Evolutionary conservation across 805 yeast genomes (phyloP).

Genomic region (Jamesozyma piceae): DNA sequence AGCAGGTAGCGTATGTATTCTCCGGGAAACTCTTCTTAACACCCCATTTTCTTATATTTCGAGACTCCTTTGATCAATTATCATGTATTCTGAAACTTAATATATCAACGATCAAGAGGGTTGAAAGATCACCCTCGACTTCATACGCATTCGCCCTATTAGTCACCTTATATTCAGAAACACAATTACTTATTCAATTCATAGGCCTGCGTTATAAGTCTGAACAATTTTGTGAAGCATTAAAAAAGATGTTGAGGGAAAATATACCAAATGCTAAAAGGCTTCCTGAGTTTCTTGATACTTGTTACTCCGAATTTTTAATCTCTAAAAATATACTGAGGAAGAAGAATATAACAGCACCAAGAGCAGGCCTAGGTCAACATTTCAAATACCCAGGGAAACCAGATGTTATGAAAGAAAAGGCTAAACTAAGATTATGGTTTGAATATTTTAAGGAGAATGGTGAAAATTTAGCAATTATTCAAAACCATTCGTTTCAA

Average conservation of each 20-base stretch:
- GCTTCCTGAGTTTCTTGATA: conserved; percentile 53
- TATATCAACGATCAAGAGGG: conserved; percentile 68
- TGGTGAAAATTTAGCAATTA: conserved; percentile 74
- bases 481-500: conserved; percentile 67
- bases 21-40: conserved; percentile 67
- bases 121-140: conserved; percentile 73
- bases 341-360: conserved; percentile 40
- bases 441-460: conserved; percentile 76
- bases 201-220: conserved; percentile 72
- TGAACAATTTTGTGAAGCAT: conserved; percentile 64
- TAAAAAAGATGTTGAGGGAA: conserved; percentile 52
- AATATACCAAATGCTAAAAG: conserved; percentile 55
- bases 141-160: conserved; percentile 70
- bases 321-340: conserved; percentile 40
- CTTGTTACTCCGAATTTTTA: conserved; percentile 81
- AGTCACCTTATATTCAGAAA: conserved; percentile 57
- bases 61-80: conserved; percentile 57
- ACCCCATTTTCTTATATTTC: conserved; percentile 64
- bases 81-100: conserved; percentile 65
- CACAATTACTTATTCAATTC: conserved; percentile 57
- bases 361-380: conserved; percentile 81
- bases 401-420: conserved; percentile 64
- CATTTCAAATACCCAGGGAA: conserved; percentile 85
- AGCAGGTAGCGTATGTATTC: conserved; percentile 31
- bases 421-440: conserved; percentile 85